Percentiles rank a stretch among this genome's conserved stretches.
These are phyloP conservation scores for Sclerotinia sclerotiorum DNA, from an alignment of 2,329 filamentous ascomycete genomes.

Conservation along the genomic window DNA sequence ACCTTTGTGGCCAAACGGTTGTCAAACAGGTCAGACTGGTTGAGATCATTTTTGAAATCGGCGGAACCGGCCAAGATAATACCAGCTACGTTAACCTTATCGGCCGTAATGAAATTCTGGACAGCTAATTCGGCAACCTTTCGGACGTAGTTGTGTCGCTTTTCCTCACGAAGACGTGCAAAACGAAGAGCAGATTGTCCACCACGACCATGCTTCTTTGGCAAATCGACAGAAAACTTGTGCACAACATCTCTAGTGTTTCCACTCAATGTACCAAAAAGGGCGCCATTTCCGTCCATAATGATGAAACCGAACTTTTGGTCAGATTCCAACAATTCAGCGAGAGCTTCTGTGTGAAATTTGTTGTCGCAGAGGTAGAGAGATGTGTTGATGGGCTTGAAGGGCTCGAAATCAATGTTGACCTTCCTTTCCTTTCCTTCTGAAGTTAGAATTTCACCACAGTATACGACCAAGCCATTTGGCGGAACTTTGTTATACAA, in stretches of 20 bases:
- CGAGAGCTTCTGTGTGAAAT: conserved; percentile 96
- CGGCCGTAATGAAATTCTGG: conserved; percentile 97
- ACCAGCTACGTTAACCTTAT: conserved; percentile 97
- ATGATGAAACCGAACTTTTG: conserved; percentile 99
- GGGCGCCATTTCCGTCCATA: conserved; percentile 98
- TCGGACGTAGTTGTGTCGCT: conserved; percentile 99
- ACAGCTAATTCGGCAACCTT: conserved; percentile 98
- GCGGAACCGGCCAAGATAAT: conserved; percentile 94
- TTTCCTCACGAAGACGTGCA: conserved; percentile 97
- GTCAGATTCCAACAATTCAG: conserved; percentile 95
- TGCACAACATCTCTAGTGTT: conserved; percentile 96
- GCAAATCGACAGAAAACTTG: conserved; percentile 97
- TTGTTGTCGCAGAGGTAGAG: conserved; percentile 99
- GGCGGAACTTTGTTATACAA: conserved; percentile 98
- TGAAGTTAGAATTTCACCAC: conserved; percentile 98
- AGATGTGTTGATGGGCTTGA: conserved; percentile 99
- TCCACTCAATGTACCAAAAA: conserved; percentile 94
- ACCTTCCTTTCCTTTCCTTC: conserved; percentile 99
- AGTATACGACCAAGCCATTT: conserved; percentile 97
- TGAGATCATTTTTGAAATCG: conserved; percentile 99
- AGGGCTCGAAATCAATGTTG: conserved; percentile 99
- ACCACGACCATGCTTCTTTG: conserved; percentile 99
- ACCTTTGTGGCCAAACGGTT: conserved; percentile 88
- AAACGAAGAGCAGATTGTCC: conserved; percentile 99
- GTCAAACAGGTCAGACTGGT: conserved; percentile 97